Evolutionary conservation across 768 basidiomycete species (phyloP).

Genomic region (Mycena amicta): DNA sequence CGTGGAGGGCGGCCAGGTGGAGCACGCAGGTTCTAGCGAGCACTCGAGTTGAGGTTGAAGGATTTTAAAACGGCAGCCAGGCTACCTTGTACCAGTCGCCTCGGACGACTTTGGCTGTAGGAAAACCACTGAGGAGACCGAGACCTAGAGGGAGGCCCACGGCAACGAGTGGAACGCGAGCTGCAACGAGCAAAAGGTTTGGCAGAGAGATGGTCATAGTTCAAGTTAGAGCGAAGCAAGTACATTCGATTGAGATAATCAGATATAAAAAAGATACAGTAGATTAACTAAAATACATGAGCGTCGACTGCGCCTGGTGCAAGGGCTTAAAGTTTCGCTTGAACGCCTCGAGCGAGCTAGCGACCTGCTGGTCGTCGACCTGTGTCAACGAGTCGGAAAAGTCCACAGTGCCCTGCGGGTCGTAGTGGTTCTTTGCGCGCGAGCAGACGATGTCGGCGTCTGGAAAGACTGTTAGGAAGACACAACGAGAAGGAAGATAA

Average conservation of each 20-base stretch:
- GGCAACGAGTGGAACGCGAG: constrained; percentile 34
- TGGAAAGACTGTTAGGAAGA: constrained; percentile 21
- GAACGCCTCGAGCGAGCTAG: constrained; percentile 50
- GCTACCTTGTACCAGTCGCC: constrained; percentile 67
- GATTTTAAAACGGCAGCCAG: too few relatives aligned
- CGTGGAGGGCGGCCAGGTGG: constrained; percentile 57
- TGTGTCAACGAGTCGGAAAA: constrained; percentile 63
- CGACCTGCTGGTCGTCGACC: constrained; percentile 41
- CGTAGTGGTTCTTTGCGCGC: constrained; percentile 80
- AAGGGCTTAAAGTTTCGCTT: constrained; percentile 57
- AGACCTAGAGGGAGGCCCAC: constrained; percentile 61
- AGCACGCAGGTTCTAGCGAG: constrained; percentile 49
- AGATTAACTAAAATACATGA: constrained; percentile 61
- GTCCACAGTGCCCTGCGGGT: constrained; percentile 59
- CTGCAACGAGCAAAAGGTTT: background rate
- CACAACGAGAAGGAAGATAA: background rate
- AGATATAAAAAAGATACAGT: background rate
- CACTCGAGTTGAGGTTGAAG: too few relatives aligned
- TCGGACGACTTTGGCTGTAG: constrained; percentile 47
- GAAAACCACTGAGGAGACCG: constrained; percentile 53
- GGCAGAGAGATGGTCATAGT: too few relatives aligned
- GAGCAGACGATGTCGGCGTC: constrained; percentile 69
- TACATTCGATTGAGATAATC: too few relatives aligned
- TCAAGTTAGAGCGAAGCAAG: too few relatives aligned
- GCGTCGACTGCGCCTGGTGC: constrained; percentile 47